Evolutionary conservation across 78 protist species (phyloP), one percentile per base, ranked within the genome.

Genomic region (Dictyostelium intermedium): DNA sequence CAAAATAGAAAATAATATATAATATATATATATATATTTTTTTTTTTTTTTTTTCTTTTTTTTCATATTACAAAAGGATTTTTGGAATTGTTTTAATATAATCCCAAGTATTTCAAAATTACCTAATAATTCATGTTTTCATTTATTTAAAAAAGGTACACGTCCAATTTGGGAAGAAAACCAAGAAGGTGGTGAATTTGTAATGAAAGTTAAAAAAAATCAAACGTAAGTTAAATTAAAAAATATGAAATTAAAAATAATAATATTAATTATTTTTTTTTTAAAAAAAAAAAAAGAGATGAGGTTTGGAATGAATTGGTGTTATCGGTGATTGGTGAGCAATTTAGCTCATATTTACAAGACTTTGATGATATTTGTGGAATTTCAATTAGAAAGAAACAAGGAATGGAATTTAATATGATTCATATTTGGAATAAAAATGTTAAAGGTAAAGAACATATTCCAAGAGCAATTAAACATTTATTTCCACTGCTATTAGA

Each of bases 251-350:
- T 18, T 20, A n/a, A 27, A 18, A 23, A 84, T 13, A 69, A 43
- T 63, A 18, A 16, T 50, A 50, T 50, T 50, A 50, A 50, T 16
- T 2, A 50, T 47, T 47, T 20, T 32, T 18, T 85, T 16, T 20
- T 35, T 23, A 32, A 13, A 16, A 39, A 47, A 72, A 7, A 11
- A 6, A 7, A 76, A 7, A 87, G 93, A 34, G 87, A 89, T 69
- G 94, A 89, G 50, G 73, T 89, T 47, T 89, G 94, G 94, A 89
- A 89, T 89, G 94, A 89, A 80, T 70, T 89, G n/a, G 85, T 89
- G 27, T 47, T 89, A 50, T 80, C 94, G 0, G 94, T 89, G 1
- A 80, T 89, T 89, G 94, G 94, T 20, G 94, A 89, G 47, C 94
- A 89, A 34, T 89, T 89, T 70, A 47, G 83, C 37, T 60, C 94